Base-by-base conservation (phyloP, 495 filamentous ascomycete species). In the Penicillium antarcticum region DNA sequence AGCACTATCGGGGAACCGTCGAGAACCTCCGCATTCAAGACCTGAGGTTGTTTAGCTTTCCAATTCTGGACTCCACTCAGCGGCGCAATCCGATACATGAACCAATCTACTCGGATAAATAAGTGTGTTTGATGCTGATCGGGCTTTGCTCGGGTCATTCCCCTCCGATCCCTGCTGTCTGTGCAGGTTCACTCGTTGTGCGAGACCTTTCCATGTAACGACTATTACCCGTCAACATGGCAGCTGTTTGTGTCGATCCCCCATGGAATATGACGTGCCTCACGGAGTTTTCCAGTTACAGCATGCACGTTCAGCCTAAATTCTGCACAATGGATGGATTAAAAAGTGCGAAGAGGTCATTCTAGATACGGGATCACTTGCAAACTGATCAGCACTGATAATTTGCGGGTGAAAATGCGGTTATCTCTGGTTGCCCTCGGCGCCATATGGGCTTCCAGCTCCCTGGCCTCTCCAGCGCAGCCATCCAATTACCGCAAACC, bases 401-500 rank as follows among this genome's bases (percentile, higher is more conserved):
- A 1, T 7, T 29, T 29, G 26, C 2, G 26, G 8, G 26, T 29
- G 45, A 52, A 18, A 1, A 59, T 59, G 56, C 47, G 32, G 14
- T 43, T 55, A 10, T 29, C n/a, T 13, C 6, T 39, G 33, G 1
- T 48, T 26, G 38, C 26, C 1, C 34, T 59, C 13, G 14, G 41
- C 24, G 40, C 41, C 29, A 17, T 47, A 17, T 39, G 32, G 44
- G 41, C 32, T 3, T 31, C 24, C 16, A 35, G 44, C 11, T 29
- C 41, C 10, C 11, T n/a, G n/a, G 41, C 52, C 1, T 42, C 36
- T 21, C 47, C 55, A 16, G 21, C 18, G n/a, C 43, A 52, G 6
- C 23, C 24, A 21, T 16, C 5, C 37, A 29, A 42, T 16, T 63
- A 63, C 19, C 24, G 56, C 24, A 48, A 42, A 17, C 55, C 63